phyloP scores from a whole-genome alignment of 2,329 filamentous ascomycete species.

The Arthrobotrys sphaeroides region DNA sequence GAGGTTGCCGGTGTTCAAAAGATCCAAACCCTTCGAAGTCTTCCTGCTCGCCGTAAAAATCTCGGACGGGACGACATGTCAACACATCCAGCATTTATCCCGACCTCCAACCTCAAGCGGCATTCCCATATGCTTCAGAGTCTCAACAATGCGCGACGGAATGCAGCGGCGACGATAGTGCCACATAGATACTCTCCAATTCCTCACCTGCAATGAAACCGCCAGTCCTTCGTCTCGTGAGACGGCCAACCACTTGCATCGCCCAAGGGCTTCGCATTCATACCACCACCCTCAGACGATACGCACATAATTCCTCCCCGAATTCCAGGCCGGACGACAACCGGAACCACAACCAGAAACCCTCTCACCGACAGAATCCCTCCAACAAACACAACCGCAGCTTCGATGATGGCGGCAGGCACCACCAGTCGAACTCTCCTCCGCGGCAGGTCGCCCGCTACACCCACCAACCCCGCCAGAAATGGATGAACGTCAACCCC shows the following conservation, averaged over 20 bases:
- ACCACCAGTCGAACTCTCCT: too few relatives aligned
- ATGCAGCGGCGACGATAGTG: conserved; percentile 3
- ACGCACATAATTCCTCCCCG: not conserved
- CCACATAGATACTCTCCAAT: not conserved
- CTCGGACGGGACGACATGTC: not conserved
- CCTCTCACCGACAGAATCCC: not conserved
- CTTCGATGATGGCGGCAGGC: not conserved
- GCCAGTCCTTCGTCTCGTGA: conserved; percentile 6
- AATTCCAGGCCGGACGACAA: not conserved
- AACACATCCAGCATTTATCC: conserved; percentile 14
- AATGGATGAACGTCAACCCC: conserved; percentile 23
- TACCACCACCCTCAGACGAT: not conserved
- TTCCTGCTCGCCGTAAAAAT: too few relatives aligned
- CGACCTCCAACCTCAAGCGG: not conserved
- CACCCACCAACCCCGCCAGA: not conserved
- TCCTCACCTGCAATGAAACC: conserved; percentile 15
- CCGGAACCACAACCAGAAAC: not conserved
- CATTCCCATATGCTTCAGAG: not conserved
- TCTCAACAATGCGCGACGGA: conserved; percentile 6
- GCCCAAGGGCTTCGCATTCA: not conserved
- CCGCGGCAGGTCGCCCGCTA: not conserved
- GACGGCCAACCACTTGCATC: conserved; percentile 1
- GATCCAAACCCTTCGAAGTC: too few relatives aligned
- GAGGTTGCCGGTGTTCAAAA: conserved; percentile 53
- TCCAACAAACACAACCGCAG: not conserved